Evolutionary conservation across 2,329 filamentous ascomycete species (phyloP).

Genomic region (Ophiostoma sp.): DNA sequence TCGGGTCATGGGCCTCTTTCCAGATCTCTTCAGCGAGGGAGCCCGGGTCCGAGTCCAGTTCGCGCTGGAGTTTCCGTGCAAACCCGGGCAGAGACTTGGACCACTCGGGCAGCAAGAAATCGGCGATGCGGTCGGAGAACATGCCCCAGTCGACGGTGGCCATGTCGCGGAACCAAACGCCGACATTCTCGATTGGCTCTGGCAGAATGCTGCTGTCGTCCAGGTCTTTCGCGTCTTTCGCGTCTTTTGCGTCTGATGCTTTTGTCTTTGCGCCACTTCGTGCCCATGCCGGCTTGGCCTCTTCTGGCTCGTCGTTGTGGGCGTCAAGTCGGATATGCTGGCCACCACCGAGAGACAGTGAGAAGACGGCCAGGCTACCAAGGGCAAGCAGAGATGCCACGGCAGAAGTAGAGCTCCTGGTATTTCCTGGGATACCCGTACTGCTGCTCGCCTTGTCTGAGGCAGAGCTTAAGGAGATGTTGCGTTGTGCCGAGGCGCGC

Average conservation of each 20-base stretch:
- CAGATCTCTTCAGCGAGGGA: constrained; percentile 91
- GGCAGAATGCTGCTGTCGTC: constrained; percentile 40
- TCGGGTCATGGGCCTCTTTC: constrained; percentile 79
- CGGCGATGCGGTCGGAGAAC: constrained; percentile 57
- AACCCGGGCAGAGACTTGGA: constrained; percentile 69
- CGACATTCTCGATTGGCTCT: not conserved
- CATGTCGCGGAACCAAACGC: constrained; percentile 45
- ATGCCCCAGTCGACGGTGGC: constrained; percentile 52
- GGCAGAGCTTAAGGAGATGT: not conserved
- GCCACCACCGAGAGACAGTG: constrained; percentile 3
- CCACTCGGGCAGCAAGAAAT: constrained; percentile 77
- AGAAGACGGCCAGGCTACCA: constrained; percentile 16
- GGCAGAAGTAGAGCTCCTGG: not conserved
- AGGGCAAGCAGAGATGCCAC: constrained; percentile 12
- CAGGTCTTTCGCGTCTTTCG: constrained; percentile 27
- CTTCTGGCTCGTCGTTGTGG: not conserved
- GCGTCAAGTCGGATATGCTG: constrained; percentile 21
- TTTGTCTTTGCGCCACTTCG: constrained; percentile 48
- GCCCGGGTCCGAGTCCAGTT: constrained; percentile 80
- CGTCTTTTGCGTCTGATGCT: not conserved
- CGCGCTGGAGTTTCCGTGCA: constrained; percentile 75
- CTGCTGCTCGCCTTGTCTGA: not conserved
- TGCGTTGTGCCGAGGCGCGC: constrained; percentile 7
- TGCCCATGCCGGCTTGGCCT: constrained; percentile 14
- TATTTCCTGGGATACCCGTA: not conserved